Conservation (phyloP, 306 rosid species). For the Medicago ruthenica region DNA sequence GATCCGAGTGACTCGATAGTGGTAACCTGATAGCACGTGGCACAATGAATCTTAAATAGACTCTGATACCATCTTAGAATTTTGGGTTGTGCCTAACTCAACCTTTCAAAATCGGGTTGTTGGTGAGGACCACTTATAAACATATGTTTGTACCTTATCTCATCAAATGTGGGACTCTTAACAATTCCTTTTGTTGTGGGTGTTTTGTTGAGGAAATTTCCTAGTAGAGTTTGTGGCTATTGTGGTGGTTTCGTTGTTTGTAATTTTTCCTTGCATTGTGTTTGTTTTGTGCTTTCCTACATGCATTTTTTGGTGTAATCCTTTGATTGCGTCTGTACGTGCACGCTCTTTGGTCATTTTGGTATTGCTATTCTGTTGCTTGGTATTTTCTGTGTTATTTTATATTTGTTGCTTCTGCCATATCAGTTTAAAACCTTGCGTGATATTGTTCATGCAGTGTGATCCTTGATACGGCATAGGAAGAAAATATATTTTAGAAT, state of each 20-base stretch:
- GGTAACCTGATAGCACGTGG: no score
- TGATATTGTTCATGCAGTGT: not conserved
- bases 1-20: no score
- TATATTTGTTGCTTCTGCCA: slow-evolving; percentile 2
- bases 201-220: slow-evolving; percentile 7
- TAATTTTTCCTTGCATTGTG: not conserved
- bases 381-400: slow-evolving; percentile 22
- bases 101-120: no score
- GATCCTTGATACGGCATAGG: not conserved
- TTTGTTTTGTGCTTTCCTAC: slow-evolving; percentile 19
- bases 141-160: no score
- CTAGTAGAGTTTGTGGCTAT: not conserved
- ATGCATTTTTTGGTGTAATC: not conserved
- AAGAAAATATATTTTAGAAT: slow-evolving; percentile 34
- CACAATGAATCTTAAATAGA: no score
- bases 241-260: slow-evolving; percentile 6
- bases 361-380: slow-evolving; percentile 26
- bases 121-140: no score
- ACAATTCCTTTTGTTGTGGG: not conserved
- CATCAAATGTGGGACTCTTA: no score
- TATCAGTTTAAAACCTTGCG: not conserved
- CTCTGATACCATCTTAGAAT: no score
- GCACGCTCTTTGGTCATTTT: not conserved
- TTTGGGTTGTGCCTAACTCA: no score
- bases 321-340: not conserved